A percentile compares a stretch with the other conserved stretches of the same genome.
phyloP scores from a whole-genome alignment of 768 basidiomycete species.

The Lactarius sanguifluus region DNA sequence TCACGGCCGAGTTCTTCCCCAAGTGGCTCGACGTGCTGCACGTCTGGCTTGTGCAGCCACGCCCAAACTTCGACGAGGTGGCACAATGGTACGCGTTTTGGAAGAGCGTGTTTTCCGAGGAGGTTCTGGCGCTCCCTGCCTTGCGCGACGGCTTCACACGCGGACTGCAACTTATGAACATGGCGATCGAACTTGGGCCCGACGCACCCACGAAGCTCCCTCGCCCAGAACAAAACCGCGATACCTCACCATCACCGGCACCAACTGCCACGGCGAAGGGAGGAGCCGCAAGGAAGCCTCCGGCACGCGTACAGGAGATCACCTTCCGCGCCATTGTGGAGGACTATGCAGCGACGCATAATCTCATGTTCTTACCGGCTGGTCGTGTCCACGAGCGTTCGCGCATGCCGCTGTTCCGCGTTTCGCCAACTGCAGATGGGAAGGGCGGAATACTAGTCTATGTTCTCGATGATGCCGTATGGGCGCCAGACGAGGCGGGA shows the following conservation, averaged over 20 bases:
- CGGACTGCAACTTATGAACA: slow-evolving; percentile 92
- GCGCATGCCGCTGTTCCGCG: slow-evolving; percentile 85
- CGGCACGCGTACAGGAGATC: slow-evolving; percentile 71
- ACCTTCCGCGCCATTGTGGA: slow-evolving; percentile 94
- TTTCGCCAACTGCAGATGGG: slow-evolving; percentile 76
- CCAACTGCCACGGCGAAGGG: slow-evolving; percentile 35
- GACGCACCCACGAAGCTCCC: slow-evolving; percentile 66
- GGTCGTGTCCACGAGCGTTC: slow-evolving; percentile 83
- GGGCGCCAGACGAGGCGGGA: slow-evolving; percentile 65
- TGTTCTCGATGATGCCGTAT: slow-evolving; percentile 91
- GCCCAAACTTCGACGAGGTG: slow-evolving; percentile 87
- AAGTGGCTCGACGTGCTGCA: slow-evolving; percentile 94
- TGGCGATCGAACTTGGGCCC: slow-evolving; percentile 83
- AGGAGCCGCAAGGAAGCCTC: slow-evolving; percentile 40
- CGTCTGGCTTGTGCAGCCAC: slow-evolving; percentile 90
- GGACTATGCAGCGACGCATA: slow-evolving; percentile 80
- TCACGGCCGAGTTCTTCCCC: slow-evolving; percentile 93
- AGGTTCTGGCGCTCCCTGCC: slow-evolving; percentile 61
- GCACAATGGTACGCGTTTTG: slow-evolving; percentile 92
- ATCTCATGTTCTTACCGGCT: slow-evolving; percentile 86
- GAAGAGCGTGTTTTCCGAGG: slow-evolving; percentile 76
- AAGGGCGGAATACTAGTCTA: slow-evolving; percentile 88
- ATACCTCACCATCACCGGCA: slow-evolving; percentile 36
- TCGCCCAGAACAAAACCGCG: slow-evolving; percentile 64
- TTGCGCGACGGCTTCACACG: slow-evolving; percentile 80